Evolutionary conservation across 2,329 filamentous ascomycete genomes (phyloP), one percentile per base, ranked within the genome.

Genomic region (Aspergillus awamori): DNA sequence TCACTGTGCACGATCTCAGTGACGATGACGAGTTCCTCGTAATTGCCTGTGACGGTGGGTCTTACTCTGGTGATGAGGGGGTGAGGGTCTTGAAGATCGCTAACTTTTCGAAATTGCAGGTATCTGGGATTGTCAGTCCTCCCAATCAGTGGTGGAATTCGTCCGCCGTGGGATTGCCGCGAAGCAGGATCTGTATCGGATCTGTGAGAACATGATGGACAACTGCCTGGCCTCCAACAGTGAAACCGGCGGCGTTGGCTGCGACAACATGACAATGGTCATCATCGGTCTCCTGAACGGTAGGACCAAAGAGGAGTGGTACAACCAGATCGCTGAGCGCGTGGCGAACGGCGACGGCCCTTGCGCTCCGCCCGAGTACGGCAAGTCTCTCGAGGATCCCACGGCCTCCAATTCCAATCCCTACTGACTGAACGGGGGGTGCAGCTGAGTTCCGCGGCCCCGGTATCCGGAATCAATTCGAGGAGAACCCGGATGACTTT

Each of bases 141-240:
- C 95, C 49, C 95, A 99, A 82, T 92, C 94, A 41, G 95, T 99
- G 36, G 83, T 98, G 69, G 95, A 99, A 79, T 99, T 99, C 75
- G 95, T 98, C 66, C 87, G 95, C 76, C 90, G 95, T 74, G 95
- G 95, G 60, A 97, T 99, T 77, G 94, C 93, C 53, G 93, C 93
- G 55, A 97, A 97, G 83, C 95, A 99, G 80, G 91, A 96, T 53
- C 86, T 99, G 55, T 88, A 93, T 59, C 91, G 91, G 76, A 98
- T 99, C 72, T 98, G 94, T 79, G 95, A 99, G 81, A 99, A 99
- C 82, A 97, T 99, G 92, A 99, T 99, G 95, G 94, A 99, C 83
- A 99, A 98, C 82, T 99, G 95, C 76, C 84, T 99, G 67, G 93
- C 95, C 43, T 96, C 93, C 63, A 98, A 96, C 85, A 97, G 93